A percentile compares a stretch with the other conserved stretches of the same genome.
Conservation (phyloP, 768 basidiomycete genomes). For the Tricholoma terreum region DNA sequence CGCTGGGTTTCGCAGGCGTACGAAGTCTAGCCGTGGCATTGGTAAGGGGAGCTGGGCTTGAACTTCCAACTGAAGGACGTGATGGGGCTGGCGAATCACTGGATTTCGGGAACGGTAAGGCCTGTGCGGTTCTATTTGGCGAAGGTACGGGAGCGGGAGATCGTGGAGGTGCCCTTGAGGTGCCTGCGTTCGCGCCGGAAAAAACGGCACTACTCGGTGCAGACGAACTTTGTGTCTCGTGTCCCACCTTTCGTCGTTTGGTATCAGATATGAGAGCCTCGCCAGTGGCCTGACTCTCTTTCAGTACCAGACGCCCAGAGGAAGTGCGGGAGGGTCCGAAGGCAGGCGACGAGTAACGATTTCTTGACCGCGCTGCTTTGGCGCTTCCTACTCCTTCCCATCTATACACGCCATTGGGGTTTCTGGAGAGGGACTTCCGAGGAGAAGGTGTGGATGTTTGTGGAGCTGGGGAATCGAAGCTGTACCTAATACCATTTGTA, state of each 20-base stretch:
- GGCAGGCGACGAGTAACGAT: conserved; percentile 71
- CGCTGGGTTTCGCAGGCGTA: conserved; percentile 48
- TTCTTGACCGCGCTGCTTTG: conserved; percentile 45
- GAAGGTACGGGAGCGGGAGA: conserved; percentile 34
- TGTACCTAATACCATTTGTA: conserved; percentile 18
- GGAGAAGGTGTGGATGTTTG: conserved; percentile 32
- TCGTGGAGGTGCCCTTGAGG: conserved; percentile 23
- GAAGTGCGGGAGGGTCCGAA: conserved; percentile 56
- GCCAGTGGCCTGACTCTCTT: conserved; percentile 33
- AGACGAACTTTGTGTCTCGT: conserved; percentile 34
- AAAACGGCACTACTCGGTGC: conserved; percentile 23
- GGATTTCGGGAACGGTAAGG: conserved; percentile 35
- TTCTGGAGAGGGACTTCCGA: conserved; percentile 55
- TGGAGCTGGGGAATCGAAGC: conserved; percentile 14
- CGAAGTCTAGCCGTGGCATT: conserved; percentile 37
- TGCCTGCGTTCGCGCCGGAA: conserved; percentile 11
- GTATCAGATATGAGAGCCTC: conserved; percentile 43
- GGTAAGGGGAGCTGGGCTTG: conserved; percentile 10
- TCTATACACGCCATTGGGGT: conserved; percentile 71
- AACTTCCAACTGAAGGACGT: conserved; percentile 22
- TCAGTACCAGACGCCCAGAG: conserved; percentile 34
- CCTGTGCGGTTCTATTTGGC: conserved; percentile 27
- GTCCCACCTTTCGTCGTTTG: conserved; percentile 62
- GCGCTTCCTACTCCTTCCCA: conserved; percentile 81
- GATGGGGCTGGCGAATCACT: conserved; percentile 23